A percentile compares a stretch with the other conserved stretches of the same genome.
These are phyloP conservation scores for Saccharum officinarum DNA, from an alignment of 176 grass and related monocot species.

Conservation along the genomic window DNA sequence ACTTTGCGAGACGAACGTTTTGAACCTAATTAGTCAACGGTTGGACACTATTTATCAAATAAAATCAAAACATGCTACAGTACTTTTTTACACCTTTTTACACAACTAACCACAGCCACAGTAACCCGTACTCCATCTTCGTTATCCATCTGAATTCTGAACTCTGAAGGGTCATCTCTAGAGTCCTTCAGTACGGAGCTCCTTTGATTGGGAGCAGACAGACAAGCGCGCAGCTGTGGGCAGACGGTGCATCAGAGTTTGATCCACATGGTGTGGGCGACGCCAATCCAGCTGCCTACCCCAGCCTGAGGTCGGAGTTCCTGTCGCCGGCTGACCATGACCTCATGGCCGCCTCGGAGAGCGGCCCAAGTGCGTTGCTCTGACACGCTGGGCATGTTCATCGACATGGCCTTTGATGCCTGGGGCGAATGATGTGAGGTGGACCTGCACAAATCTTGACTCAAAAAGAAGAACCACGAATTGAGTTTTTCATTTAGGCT, in stretches of 20 bases:
- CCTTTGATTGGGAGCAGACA: not conserved
- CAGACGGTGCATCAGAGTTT: constrained; percentile 29
- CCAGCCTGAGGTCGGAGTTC: not conserved
- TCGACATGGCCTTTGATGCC: not conserved
- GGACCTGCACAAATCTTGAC: too few species aligned
- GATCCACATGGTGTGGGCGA: not conserved
- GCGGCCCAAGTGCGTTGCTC: constrained; percentile 10
- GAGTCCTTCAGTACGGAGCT: not conserved
- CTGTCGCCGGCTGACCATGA: not conserved
- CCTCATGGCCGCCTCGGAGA: constrained; percentile 4
- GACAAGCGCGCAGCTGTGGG: constrained; percentile 21
- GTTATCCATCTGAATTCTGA: not conserved
- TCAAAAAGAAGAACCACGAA: too few species aligned
- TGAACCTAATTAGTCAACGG: too few species aligned
- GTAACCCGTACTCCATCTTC: not conserved
- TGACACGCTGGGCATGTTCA: constrained; percentile 22
- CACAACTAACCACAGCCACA: too few species aligned
- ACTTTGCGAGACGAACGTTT: too few species aligned
- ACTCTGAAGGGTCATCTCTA: not conserved
- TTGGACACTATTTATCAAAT: too few species aligned
- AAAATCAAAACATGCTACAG: too few species aligned
- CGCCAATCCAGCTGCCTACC: constrained; percentile 1
- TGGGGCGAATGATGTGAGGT: too few species aligned
- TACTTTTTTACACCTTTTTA: too few species aligned
- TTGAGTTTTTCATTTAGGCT: too few species aligned